A percentile compares a stretch with the other conserved stretches of the same genome.
Evolutionary conservation across 2,329 filamentous ascomycete species (phyloP).

Genomic region (Ascochyta fabae): DNA sequence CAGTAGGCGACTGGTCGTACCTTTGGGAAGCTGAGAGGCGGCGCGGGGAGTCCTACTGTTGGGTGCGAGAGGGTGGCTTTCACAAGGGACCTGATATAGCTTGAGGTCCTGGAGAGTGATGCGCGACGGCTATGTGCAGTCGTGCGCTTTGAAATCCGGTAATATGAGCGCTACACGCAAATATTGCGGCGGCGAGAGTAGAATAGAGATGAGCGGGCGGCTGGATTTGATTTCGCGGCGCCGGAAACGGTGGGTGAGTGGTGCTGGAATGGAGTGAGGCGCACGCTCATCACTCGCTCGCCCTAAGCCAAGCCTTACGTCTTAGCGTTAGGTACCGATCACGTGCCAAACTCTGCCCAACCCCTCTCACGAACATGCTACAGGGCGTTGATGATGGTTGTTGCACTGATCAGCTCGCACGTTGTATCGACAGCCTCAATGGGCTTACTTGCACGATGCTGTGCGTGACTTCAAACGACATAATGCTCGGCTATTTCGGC

Average conservation of each 20-base stretch:
- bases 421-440: not conserved
- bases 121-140: slow-evolving; percentile 18
- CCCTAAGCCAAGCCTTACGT: slow-evolving; percentile 7
- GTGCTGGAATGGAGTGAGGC: slow-evolving; percentile 22
- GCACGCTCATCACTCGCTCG: slow-evolving; percentile 10
- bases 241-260: slow-evolving; percentile 29
- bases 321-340: slow-evolving; percentile 8
- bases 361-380: not conserved
- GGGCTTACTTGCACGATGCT: not conserved
- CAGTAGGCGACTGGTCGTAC: slow-evolving; percentile 36
- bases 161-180: slow-evolving; percentile 21
- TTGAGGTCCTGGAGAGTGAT: slow-evolving; percentile 25
- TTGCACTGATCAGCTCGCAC: not conserved
- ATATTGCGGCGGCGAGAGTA: slow-evolving; percentile 20
- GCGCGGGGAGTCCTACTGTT: slow-evolving; percentile 26
- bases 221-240: slow-evolving; percentile 25
- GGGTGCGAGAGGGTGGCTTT: slow-evolving; percentile 22
- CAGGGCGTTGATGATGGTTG: not conserved
- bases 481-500: slow-evolving; percentile 2
- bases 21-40: slow-evolving; percentile 29
- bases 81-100: slow-evolving; percentile 28
- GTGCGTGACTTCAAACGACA: not conserved
- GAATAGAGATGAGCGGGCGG: slow-evolving; percentile 30
- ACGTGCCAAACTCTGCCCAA: slow-evolving; percentile 7
- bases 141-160: slow-evolving; percentile 12